phyloP scores from a whole-genome alignment of 257 asterid species.

The Solanum ossicruentum region DNA sequence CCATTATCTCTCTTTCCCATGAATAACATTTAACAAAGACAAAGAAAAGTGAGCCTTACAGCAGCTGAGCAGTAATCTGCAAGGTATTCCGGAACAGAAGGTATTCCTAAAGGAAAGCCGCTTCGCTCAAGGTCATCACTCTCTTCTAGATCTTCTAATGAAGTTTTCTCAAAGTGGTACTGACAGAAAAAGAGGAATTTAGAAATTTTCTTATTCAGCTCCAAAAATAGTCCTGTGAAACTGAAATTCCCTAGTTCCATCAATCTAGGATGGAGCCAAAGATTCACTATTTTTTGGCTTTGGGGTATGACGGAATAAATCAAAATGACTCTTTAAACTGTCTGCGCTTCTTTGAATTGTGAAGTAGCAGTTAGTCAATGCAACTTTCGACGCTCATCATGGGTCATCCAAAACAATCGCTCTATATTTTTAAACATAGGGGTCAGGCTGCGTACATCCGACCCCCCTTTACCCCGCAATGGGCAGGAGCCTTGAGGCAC shows the following conservation, averaged over 20 bases:
- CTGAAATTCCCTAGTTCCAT: background rate
- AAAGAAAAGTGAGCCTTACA: constrained; percentile 31
- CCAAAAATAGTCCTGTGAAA: background rate
- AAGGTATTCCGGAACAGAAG: constrained; percentile 64
- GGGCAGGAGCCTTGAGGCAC: too few species aligned
- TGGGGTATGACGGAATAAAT: too few species aligned
- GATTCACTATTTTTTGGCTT: too few species aligned
- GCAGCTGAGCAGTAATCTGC: constrained; percentile 64
- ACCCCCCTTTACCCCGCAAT: too few species aligned
- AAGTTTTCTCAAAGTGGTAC: constrained; percentile 58
- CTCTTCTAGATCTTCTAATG: constrained; percentile 29
- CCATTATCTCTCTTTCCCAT: background rate
- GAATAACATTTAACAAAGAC: background rate
- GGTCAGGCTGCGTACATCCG: too few species aligned
- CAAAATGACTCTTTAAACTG: too few species aligned
- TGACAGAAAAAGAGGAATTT: constrained; percentile 8
- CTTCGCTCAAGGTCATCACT: constrained; percentile 42
- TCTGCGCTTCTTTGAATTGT: too few species aligned
- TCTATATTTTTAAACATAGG: too few species aligned
- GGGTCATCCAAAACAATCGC: too few species aligned
- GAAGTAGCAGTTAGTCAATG: too few species aligned
- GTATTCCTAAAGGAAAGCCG: constrained; percentile 72
- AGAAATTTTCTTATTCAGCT: background rate
- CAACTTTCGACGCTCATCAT: too few species aligned
- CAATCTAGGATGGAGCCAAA: too few species aligned